Evolutionary conservation across 2,329 filamentous ascomycete species (phyloP).

Genomic region (Fusarium sacchari): DNA sequence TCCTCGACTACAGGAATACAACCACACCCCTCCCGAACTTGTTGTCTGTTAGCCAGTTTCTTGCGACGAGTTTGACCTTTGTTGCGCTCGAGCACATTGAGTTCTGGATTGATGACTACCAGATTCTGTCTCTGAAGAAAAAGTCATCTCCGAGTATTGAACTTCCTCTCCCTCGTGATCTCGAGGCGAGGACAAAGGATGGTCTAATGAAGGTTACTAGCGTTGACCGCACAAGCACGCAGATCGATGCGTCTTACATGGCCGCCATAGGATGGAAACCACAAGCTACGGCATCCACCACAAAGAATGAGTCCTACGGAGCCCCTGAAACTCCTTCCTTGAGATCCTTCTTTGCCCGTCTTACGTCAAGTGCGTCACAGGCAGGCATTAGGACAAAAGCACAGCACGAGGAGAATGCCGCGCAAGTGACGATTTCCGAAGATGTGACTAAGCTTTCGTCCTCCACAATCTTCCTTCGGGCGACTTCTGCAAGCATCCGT

Average conservation of each 20-base stretch:
- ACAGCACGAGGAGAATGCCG: constrained; percentile 69
- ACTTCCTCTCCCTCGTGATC: constrained; percentile 78
- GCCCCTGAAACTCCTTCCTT: constrained; percentile 68
- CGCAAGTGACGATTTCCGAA: constrained; percentile 72
- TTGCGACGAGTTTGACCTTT: constrained; percentile 95
- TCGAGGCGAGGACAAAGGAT: constrained; percentile 85
- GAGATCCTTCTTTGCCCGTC: constrained; percentile 80
- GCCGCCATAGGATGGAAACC: constrained; percentile 87
- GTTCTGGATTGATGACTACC: constrained; percentile 89
- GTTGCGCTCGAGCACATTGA: constrained; percentile 89
- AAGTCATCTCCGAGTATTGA: constrained; percentile 82
- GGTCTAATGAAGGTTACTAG: constrained; percentile 85
- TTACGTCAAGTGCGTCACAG: constrained; percentile 69
- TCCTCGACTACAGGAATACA: constrained; percentile 90
- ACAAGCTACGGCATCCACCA: constrained; percentile 50
- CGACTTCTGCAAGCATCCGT: constrained; percentile 84
- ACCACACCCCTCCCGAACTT: constrained; percentile 89
- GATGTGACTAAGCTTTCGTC: constrained; percentile 77
- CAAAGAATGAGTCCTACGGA: constrained; percentile 62
- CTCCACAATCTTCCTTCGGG: constrained; percentile 86
- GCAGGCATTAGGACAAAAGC: constrained; percentile 62
- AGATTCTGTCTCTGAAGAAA: constrained; percentile 81
- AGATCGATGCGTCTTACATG: constrained; percentile 93
- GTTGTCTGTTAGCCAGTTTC: constrained; percentile 87
- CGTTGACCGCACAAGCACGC: constrained; percentile 87